A percentile compares a stretch with the other conserved stretches of the same genome.
These are phyloP conservation scores for Raddia distichophylla DNA, from an alignment of 176 grass and related monocot genomes.

Conservation along the genomic window DNA sequence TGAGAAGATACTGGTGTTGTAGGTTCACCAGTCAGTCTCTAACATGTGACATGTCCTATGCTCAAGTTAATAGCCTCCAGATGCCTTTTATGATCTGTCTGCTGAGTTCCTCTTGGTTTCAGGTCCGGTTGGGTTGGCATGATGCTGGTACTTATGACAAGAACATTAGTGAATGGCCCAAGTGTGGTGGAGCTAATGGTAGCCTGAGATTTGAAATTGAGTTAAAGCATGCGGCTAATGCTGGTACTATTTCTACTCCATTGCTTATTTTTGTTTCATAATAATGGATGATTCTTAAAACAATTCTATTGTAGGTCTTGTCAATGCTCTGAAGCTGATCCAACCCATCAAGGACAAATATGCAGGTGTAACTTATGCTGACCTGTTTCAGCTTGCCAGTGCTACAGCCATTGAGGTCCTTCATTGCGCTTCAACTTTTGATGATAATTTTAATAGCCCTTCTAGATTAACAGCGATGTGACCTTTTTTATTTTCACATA, in stretches of 20 bases:
- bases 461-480: constrained; percentile 1
- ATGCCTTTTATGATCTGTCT: constrained; percentile 20
- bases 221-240: constrained; percentile 80
- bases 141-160: constrained; percentile 86
- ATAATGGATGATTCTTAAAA: neutral
- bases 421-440: constrained; percentile 7
- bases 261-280: neutral
- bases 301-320: constrained; percentile 51
- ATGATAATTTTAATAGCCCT: neutral
- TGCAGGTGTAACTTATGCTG: constrained; percentile 71
- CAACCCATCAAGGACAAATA: constrained; percentile 87
- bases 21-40: neutral
- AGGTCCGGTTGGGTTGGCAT: constrained; percentile 93
- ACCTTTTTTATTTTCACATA: constrained; percentile 30
- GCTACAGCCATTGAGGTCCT: constrained; percentile 88
- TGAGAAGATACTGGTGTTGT: neutral
- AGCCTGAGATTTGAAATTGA: constrained; percentile 88
- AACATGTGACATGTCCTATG: neutral
- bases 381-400: constrained; percentile 94
- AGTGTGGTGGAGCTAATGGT: constrained; percentile 82
- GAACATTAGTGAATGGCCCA: constrained; percentile 80
- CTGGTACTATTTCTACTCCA: constrained; percentile 54
- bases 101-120: constrained; percentile 32
- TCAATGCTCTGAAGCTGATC: constrained; percentile 85
- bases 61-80: neutral